phyloP scores from a whole-genome alignment of 78 protist species.

The Bodo saltans region DNA sequence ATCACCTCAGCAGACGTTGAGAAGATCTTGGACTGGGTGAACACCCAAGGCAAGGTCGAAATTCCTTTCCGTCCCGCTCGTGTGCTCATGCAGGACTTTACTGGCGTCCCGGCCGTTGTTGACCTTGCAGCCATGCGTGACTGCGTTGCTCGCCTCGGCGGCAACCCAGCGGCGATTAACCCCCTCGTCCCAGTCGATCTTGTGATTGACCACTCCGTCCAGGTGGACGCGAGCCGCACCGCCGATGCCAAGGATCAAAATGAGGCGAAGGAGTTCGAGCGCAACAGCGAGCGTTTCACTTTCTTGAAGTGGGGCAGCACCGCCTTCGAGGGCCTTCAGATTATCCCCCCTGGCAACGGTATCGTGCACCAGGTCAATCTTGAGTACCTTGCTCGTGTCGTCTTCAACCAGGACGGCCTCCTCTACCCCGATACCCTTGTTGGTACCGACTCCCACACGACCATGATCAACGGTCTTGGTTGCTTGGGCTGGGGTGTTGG shows the following conservation, averaged over 20 bases:
- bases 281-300: conserved; percentile 73
- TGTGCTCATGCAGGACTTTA: conserved; percentile 71
- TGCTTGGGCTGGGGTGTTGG: conserved; percentile 78
- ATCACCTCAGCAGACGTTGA: conserved; percentile 61
- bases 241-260: conserved; percentile 57
- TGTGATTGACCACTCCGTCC: conserved; percentile 78
- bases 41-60: conserved; percentile 43
- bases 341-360: conserved; percentile 88
- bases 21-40: conserved; percentile 68
- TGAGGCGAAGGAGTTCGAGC: conserved; percentile 61
- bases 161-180: conserved; percentile 72
- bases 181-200: conserved; percentile 84
- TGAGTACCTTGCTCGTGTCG: conserved; percentile 78
- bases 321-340: conserved; percentile 57
- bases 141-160: conserved; percentile 72
- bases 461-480: conserved; percentile 82
- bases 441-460: conserved; percentile 81
- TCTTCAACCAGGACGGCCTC: conserved; percentile 53
- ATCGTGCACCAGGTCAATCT: conserved; percentile 87
- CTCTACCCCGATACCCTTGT: conserved; percentile 79
- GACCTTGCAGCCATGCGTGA: conserved; percentile 79
- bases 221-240: conserved; percentile 58
- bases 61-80: conserved; percentile 75
- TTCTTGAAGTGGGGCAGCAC: conserved; percentile 80
- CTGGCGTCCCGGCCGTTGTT: conserved; percentile 80